Evolutionary conservation across 1,284 basidiomycete species (phyloP), one percentile per base, ranked within the genome.

Genomic region (Leccinum subrobustum): DNA sequence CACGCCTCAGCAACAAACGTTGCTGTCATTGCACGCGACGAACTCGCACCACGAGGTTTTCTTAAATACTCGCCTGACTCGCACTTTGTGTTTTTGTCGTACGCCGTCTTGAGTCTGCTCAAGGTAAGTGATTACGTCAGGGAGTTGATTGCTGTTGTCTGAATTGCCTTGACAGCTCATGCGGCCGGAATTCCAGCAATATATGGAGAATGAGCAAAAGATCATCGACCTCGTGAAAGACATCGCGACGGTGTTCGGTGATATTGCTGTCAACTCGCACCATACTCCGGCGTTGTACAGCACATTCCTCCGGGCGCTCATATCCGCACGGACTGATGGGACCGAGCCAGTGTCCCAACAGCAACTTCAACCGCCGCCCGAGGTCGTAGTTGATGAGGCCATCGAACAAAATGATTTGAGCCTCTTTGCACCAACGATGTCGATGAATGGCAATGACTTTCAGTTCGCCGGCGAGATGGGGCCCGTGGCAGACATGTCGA

Each of bases 241-340:
- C 64, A 88, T 95, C 27, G 93, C 92, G 1, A 85, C 92, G 64
- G 80, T 87, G 0, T 81, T 96, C 29, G 92, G 93, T 68, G 81
- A 79, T 25, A 83, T 89, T 58, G 87, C 94, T 23, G 87, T 86
- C 51, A 88, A 89, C 68, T 78, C 87, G 1, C 78, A 84, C 8
- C 94, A 96, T 70, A 93, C 94, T 1, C 93, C 93, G 0, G 87
- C 91, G 5, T 80, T 96, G 58, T 96, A 97, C 77, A 88, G 89
- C 67, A 81, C 85, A 14, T 95, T 96, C 79, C 81, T 96, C 25
- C 87, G 90, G 6, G 92, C 92, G 11, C 84, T 93, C 25, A 83
- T 90, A 60, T 82, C 84, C 6, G 85, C 84, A 20, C 85, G 86
- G 65, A 77, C 81, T 25, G 83, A 87, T 52, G 70, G 61, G 47